These are phyloP conservation scores for Brassica carinata DNA, from an alignment of 345 rosid species.

Conservation along the genomic window DNA sequence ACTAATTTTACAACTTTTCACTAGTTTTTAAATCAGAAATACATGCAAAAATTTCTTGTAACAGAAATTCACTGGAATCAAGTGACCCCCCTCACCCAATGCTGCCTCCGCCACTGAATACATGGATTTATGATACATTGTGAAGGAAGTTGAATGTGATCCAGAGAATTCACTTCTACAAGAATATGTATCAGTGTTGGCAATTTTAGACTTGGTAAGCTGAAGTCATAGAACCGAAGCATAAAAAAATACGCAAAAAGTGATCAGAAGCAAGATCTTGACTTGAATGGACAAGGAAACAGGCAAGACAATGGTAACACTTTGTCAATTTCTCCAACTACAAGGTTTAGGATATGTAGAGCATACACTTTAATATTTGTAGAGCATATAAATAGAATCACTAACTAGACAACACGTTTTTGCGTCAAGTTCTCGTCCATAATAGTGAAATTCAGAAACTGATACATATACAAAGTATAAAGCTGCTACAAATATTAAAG, in stretches of 20 bases:
- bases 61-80: no score
- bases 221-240: background rate
- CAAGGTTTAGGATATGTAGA: background rate
- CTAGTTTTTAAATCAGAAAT: no score
- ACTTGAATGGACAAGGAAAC: background rate
- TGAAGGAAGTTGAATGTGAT: background rate
- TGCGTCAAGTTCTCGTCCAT: background rate
- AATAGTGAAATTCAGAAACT: background rate
- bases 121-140: background rate
- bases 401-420: background rate
- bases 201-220: background rate
- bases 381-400: background rate
- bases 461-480: background rate
- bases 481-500: background rate
- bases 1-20: no score
- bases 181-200: background rate
- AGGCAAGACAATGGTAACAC: background rate
- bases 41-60: no score
- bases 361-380: background rate
- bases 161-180: background rate
- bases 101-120: no score
- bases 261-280: background rate
- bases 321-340: background rate
- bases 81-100: no score
- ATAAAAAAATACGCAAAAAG: background rate